Conservation (phyloP, 495 filamentous ascomycete species). For the Podospora australis region DNA sequence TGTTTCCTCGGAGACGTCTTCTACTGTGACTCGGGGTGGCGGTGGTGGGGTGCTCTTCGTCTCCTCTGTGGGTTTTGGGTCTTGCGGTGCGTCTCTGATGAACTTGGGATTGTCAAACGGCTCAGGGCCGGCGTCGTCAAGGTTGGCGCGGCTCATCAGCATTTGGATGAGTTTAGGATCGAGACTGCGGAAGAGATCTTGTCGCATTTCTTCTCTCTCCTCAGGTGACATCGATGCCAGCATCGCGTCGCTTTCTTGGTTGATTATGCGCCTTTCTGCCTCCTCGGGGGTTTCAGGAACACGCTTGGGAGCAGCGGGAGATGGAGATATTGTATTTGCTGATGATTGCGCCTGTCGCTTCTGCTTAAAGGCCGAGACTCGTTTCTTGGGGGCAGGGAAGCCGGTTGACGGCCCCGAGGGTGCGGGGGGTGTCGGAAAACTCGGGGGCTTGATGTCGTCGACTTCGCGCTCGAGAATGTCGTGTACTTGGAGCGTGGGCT, state of each 20-base stretch:
- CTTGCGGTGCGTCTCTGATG: slow-evolving; percentile 23
- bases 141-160: slow-evolving; percentile 69
- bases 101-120: slow-evolving; percentile 29
- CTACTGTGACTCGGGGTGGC: slow-evolving; percentile 14
- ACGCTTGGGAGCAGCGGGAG: neutral
- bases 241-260: slow-evolving; percentile 69
- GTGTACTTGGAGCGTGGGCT: slow-evolving; percentile 48
- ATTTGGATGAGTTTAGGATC: slow-evolving; percentile 66
- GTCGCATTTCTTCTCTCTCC: slow-evolving; percentile 70
- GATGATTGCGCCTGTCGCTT: slow-evolving; percentile 36
- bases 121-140: slow-evolving; percentile 50
- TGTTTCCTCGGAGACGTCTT: slow-evolving; percentile 11
- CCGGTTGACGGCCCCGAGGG: slow-evolving; percentile 59
- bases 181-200: slow-evolving; percentile 64
- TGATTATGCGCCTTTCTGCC: slow-evolving; percentile 63
- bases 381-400: slow-evolving; percentile 81
- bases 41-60: slow-evolving; percentile 6
- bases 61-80: neutral
- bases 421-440: slow-evolving; percentile 53
- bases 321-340: neutral
- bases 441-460: slow-evolving; percentile 50
- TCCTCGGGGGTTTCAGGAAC: slow-evolving; percentile 20
- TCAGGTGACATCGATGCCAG: slow-evolving; percentile 72
- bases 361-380: slow-evolving; percentile 74
- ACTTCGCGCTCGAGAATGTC: slow-evolving; percentile 74